Conservation (phyloP, 2,329 filamentous ascomycete genomes). For the Sporothrix sp. region DNA sequence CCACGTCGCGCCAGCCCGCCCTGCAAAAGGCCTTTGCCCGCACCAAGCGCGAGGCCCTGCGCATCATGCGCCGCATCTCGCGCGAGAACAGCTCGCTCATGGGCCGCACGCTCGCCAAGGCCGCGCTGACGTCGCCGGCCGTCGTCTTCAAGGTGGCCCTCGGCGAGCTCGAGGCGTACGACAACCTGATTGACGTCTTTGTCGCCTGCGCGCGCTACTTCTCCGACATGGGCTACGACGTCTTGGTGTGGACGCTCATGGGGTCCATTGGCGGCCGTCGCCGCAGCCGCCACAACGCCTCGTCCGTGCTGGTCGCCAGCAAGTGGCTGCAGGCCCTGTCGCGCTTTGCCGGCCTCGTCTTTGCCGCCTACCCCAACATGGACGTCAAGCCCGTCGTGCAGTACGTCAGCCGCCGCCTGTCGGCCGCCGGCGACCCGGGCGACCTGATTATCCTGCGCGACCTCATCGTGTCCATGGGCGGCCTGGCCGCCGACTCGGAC, state of each 20-base stretch:
- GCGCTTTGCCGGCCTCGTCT: slow-evolving; percentile 83
- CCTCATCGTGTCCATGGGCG: slow-evolving; percentile 84
- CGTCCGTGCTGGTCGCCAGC: slow-evolving; percentile 65
- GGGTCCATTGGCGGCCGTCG: slow-evolving; percentile 56
- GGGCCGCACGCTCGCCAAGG: slow-evolving; percentile 81
- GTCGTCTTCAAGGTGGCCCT: slow-evolving; percentile 85
- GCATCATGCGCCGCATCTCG: slow-evolving; percentile 80
- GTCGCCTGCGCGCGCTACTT: slow-evolving; percentile 94
- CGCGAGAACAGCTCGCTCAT: slow-evolving; percentile 78
- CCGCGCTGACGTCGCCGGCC: slow-evolving; percentile 83
- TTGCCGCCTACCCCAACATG: slow-evolving; percentile 75
- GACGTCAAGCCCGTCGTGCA: slow-evolving; percentile 77
- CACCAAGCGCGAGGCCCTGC: slow-evolving; percentile 68
- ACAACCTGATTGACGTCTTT: slow-evolving; percentile 88
- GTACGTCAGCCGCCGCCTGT: slow-evolving; percentile 79
- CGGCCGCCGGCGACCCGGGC: slow-evolving; percentile 64
- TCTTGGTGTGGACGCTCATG: slow-evolving; percentile 85
- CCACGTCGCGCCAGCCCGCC: slow-evolving; percentile 64
- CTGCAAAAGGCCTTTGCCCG: slow-evolving; percentile 70
- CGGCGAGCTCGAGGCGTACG: slow-evolving; percentile 85
- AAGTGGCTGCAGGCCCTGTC: slow-evolving; percentile 86
- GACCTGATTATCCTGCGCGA: slow-evolving; percentile 89
- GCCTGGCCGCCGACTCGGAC: slow-evolving; percentile 75
- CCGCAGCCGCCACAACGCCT: slow-evolving; percentile 52
- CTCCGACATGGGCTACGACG: slow-evolving; percentile 83